Base-by-base conservation (phyloP, 345 rosid species). In the Nephelium lappaceum region DNA sequence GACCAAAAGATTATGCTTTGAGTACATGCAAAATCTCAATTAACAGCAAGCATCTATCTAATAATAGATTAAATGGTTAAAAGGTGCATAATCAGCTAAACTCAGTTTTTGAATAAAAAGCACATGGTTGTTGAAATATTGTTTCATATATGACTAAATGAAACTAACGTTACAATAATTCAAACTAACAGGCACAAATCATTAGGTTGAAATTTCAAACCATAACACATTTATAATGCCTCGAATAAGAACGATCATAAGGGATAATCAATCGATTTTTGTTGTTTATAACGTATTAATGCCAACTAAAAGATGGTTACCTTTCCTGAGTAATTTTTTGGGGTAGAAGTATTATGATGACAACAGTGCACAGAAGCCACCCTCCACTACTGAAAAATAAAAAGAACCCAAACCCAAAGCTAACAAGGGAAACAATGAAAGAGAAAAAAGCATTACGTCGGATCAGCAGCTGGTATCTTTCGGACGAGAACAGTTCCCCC, bases 401-500 rank as follows among this genome's bases (percentile, higher is more conserved):
- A 72, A 14, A 38, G 3, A 74, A 53, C 69, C 62, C 61, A 64
- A 74, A 53, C 69, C 62, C 61, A 64, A 31, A 62, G 36, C 11
- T 42, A 6, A 69, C 65, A 45, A 69, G 45, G 61, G 63, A 45
- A 73, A 58, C 36, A 64, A 11, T 7, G 67, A 67, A 51, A 38
- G 69, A 75, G 53, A 19, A 65, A 77, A 79, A 55, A 67, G 64
- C 49, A 84, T 87, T 87, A 94, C 97, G 67, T 79, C 73, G 94
- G 87, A 87, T 86, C 81, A 43, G 91, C 89, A 53, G 76, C 45
- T 19, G 98, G 92, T 84, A 96, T 81, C 83, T 93, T 96, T 62
- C 99, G 90, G 62, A 96, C 85, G 23, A 96, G 99, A 84, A 93
- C 95, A 15, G 98, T 90, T 72, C 92, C 91, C n/a, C 89, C 90